Evolutionary conservation across 1,139 yeast species (phyloP).

Genomic region (Blastobotrys capitulatus): DNA sequence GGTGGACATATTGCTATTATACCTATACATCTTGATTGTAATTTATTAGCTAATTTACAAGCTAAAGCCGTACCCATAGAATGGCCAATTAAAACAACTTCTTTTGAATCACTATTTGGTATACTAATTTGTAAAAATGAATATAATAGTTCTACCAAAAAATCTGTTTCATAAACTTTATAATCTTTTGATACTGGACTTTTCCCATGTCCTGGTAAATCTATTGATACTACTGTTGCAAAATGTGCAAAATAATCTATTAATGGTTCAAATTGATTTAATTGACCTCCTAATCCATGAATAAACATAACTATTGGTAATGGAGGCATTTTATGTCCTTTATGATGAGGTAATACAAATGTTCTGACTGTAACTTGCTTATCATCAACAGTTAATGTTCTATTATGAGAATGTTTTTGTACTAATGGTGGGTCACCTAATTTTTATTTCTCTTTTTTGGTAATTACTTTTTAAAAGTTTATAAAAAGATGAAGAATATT

Average conservation of each 20-base stretch:
- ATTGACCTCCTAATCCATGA: conserved; percentile 77
- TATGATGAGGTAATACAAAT: conserved; percentile 30
- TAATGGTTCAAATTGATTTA: conserved; percentile 64
- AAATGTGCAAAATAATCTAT: conserved; percentile 62
- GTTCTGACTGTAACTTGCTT: conserved; percentile 23
- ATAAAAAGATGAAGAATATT: too few relatives aligned
- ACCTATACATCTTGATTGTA: conserved; percentile 33
- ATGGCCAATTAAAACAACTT: conserved; percentile 60
- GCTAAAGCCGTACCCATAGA: conserved; percentile 69
- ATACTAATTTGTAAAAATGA: conserved; percentile 19
- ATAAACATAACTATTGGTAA: conserved; percentile 57
- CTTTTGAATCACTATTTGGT: conserved; percentile 28
- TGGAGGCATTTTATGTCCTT: conserved; percentile 29
- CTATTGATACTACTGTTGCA: conserved; percentile 57
- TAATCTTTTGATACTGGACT: conserved; percentile 31
- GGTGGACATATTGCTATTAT: conserved; percentile 47
- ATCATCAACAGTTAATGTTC: conserved; percentile 6
- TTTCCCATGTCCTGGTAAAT: conserved; percentile 70
- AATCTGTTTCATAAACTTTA: conserved; percentile 44
- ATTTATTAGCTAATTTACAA: conserved; percentile 42
- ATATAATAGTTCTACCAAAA: conserved; percentile 43
- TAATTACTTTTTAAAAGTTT: too few relatives aligned
- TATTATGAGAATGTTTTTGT: conserved; percentile 17
- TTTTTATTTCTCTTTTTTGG: conserved; percentile 5
- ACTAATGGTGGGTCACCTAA: conserved; percentile 24